Evolutionary conservation across 1,284 basidiomycete species (phyloP), one percentile per base, ranked within the genome.

Genomic region (Cerioporus squamosus): DNA sequence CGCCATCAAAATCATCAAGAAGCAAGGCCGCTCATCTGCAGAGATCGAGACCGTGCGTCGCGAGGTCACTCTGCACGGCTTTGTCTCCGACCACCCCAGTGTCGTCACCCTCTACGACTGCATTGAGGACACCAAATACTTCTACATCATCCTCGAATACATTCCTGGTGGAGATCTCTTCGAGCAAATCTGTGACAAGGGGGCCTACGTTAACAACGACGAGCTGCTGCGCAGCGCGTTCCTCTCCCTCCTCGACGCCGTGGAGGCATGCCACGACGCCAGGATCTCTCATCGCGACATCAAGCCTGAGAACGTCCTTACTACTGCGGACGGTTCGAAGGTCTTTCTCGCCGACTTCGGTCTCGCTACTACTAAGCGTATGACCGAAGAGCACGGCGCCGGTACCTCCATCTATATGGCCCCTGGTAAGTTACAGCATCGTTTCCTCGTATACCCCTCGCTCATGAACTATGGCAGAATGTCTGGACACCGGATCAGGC

Each of bases 251-350:
- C 70, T 90, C 66, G 85, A 87, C 62, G 83, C 86, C 6, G 81
- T 90, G 54, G 75, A 83, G 36, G 81, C 81, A 64, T 87, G 85
- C 68, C 88, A 90, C 70, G 67, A 70, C 39, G 73, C 80, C 53
- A 80, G 81, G 36, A 84, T 90, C 70, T 87, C 79, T 68, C 88
- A 90, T 70, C 84, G 87, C 22, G 88, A 91, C 66, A 75, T 91
- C 51, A 91, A 91, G 72, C 87, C 87, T 1, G 88, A 89, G 69
- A 90, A 91, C 72, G 83, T 90, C 60, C 74, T 91, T 23, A 85
- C 83, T 67, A 78, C 48, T 4, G 59, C 51, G 4, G 61, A 67
- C 47, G 83, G 84, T 44, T 69, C 72, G 52, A 74, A 75, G 55
- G 77, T 90, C 31, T 79, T 81, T 48, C 70, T 90, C 36, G 55